Evolutionary conservation across 2,329 filamentous ascomycete genomes (phyloP).

Genomic region (Fusarium caatingaense): DNA sequence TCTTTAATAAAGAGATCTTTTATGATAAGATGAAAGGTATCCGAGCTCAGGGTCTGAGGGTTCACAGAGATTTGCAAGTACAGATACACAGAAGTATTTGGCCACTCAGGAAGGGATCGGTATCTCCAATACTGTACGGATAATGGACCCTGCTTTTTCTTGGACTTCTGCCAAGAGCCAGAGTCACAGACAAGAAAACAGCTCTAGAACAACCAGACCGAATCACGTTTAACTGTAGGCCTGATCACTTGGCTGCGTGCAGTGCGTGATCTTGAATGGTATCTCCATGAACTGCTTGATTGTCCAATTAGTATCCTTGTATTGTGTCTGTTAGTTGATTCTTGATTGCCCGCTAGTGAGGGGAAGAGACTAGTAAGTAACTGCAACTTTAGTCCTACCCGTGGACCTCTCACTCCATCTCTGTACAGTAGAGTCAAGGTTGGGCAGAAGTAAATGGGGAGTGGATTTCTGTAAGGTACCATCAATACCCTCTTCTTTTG

Average conservation of each 20-base stretch:
- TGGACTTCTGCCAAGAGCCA: constrained; percentile 11
- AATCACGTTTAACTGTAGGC: constrained; percentile 31
- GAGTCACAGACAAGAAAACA: background rate
- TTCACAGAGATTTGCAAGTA: constrained; percentile 3
- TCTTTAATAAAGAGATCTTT: background rate
- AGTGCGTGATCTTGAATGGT: constrained; percentile 31
- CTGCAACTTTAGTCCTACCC: background rate
- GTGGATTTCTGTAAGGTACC: background rate
- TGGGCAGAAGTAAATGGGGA: background rate
- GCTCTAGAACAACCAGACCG: constrained; percentile 23
- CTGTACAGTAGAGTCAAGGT: background rate
- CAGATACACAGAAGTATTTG: constrained; percentile 5
- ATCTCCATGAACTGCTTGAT: constrained; percentile 19
- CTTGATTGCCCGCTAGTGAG: constrained; percentile 14
- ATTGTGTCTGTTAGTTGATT: background rate
- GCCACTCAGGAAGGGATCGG: constrained; percentile 8
- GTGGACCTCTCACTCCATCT: background rate
- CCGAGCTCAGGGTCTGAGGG: background rate
- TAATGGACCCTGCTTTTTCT: constrained; percentile 15
- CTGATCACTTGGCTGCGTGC: constrained; percentile 34
- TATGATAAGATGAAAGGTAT: background rate
- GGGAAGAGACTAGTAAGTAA: background rate
- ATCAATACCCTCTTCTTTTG: background rate
- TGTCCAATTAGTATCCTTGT: constrained; percentile 14
- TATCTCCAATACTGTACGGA: background rate